Base-by-base conservation (phyloP, 2,329 filamentous ascomycete genomes). In the Epichloe coenophiala region DNA sequence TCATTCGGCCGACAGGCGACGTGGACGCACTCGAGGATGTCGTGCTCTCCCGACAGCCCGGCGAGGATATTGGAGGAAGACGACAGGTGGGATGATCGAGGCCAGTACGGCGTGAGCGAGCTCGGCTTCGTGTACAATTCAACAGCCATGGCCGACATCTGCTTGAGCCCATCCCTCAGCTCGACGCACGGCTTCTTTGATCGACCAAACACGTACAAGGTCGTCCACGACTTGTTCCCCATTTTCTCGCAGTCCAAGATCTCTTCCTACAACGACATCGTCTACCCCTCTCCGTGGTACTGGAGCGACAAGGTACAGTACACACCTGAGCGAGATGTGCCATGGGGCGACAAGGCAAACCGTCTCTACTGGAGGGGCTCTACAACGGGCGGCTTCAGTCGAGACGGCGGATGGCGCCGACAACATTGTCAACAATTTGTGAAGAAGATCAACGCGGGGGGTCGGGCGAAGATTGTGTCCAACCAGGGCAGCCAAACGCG, bases 241-340 rank as follows among this genome's bases (percentile, higher is more conserved):
- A 80, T 98, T 57, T 98, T 98, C 68, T 95, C 89, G 0, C 89
- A 95, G 64, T 94, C 87, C 63, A 97, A 97, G 65, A 84, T 96
- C 56, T 94, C 87, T 3, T 88, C 84, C n/a, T 97, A 89, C 66
- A 82, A 86, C 53, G 91, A 98, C 64, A 91, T 98, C 35, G 66
- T 96, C n/a, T 97, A 95, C 62, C 93, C 93, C 0, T 93, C 88
- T 21, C 93, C 91, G 0, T 98, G 93, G 93, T 97, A 98, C 69
- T 97, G 89, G 88, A 82, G 80, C 58, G 82, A 83, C 46, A 94
- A 89, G 67, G 91, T 96, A 4, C 71, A 77, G 15, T 97, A 97
- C 65, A 75, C 90, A 17, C 75, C 81, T 46, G 63, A 67, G 2
- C 75, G 77, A 55, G 93, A 98, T 64, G 73, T 76, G 51, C 62